Percentiles rank a stretch among this genome's conserved stretches.
These are phyloP conservation scores for Erodium chrysanthum DNA, from an alignment of 441 rosid species.

Conservation along the genomic window DNA sequence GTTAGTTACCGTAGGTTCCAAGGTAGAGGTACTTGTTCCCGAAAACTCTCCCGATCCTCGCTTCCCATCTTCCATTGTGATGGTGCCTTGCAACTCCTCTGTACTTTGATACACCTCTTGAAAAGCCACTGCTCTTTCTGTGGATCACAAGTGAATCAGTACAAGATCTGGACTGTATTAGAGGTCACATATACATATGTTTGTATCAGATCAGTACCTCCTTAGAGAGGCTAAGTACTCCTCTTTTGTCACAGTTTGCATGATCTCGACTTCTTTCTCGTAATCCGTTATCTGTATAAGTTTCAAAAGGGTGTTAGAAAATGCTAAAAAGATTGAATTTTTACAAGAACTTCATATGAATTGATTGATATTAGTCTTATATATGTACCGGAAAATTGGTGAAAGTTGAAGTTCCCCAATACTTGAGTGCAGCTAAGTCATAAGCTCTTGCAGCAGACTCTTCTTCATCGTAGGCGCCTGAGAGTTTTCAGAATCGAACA, in stretches of 20 bases:
- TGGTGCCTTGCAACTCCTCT: slow-evolving; percentile 73
- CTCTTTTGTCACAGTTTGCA: slow-evolving; percentile 42
- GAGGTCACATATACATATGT: not conserved
- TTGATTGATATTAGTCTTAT: not conserved
- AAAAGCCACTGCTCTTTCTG: slow-evolving; percentile 64
- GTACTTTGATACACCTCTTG: slow-evolving; percentile 67
- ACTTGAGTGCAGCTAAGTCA: too few relatives aligned
- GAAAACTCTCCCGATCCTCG: slow-evolving; percentile 44
- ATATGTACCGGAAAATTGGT: slow-evolving; percentile 25
- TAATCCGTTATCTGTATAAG: slow-evolving; percentile 39
- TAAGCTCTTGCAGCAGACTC: slow-evolving; percentile 39
- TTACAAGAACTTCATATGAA: not conserved
- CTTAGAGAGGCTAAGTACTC: slow-evolving; percentile 50
- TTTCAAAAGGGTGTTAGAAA: not conserved
- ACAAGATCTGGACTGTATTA: not conserved
- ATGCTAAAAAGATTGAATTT: not conserved
- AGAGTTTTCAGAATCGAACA: not conserved
- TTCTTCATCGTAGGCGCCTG: slow-evolving; percentile 41
- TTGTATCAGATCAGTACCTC: slow-evolving; percentile 28
- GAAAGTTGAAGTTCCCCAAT: slow-evolving; percentile 18
- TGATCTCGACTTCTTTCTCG: slow-evolving; percentile 38
- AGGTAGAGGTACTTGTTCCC: slow-evolving; percentile 67
- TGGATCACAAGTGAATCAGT: not conserved
- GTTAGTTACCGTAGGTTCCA: slow-evolving; percentile 47
- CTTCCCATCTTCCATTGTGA: slow-evolving; percentile 34